Conservation (phyloP, 495 filamentous ascomycete species). For the Tuber microsphaerosporum region DNA sequence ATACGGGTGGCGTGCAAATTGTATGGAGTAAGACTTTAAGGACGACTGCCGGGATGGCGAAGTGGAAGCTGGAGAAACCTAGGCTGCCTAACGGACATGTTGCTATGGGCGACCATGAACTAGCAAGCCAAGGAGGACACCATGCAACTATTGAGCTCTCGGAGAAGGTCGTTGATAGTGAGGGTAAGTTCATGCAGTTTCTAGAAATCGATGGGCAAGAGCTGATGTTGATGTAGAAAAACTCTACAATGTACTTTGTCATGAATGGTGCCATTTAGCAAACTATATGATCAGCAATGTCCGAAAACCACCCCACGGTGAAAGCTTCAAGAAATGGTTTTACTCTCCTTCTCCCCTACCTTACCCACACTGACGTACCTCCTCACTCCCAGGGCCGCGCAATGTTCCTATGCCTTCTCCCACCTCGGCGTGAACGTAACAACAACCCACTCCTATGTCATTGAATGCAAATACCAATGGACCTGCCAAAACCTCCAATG, state of each 20-base stretch:
- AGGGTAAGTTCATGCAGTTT: constrained; percentile 38
- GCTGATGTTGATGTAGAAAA: constrained; percentile 46
- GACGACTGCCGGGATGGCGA: constrained; percentile 80
- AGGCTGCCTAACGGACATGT: constrained; percentile 38
- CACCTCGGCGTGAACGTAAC: constrained; percentile 63
- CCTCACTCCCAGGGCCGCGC: constrained; percentile 44
- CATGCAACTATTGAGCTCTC: constrained; percentile 79
- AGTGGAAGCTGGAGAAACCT: constrained; percentile 62
- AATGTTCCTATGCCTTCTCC: constrained; percentile 47
- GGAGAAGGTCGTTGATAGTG: constrained; percentile 71
- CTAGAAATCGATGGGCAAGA: background rate
- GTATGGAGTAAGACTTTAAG: constrained; percentile 78
- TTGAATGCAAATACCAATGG: constrained; percentile 88
- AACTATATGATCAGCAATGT: constrained; percentile 73
- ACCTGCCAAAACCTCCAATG: constrained; percentile 57
- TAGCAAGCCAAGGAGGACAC: constrained; percentile 48
- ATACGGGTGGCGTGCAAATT: constrained; percentile 70
- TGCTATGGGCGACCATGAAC: constrained; percentile 11
- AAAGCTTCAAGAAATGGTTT: constrained; percentile 72
- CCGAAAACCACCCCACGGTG: constrained; percentile 66
- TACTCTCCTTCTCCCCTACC: constrained; percentile 4
- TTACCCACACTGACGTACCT: constrained; percentile 37
- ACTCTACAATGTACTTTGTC: constrained; percentile 76
- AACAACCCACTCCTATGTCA: constrained; percentile 79
- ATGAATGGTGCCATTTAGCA: constrained; percentile 91